Conservation (phyloP, 176 grass and related monocot genomes). For the Ensete glaucum region DNA sequence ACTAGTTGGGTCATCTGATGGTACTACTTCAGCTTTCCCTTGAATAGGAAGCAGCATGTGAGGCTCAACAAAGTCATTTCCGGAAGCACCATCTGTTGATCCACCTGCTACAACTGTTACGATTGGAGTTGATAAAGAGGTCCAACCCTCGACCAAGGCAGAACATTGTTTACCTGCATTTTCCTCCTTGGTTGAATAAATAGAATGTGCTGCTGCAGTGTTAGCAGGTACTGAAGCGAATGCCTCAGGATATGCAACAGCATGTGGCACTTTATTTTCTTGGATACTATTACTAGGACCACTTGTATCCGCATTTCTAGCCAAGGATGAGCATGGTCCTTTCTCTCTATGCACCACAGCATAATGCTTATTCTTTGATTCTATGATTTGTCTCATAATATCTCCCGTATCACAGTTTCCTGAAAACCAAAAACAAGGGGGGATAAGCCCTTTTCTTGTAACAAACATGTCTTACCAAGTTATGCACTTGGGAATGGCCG, state of each 20-base stretch:
- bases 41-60: not conserved
- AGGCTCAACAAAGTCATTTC: not conserved
- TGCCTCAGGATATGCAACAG: conserved; percentile 22
- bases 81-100: not conserved
- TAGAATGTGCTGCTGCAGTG: not conserved
- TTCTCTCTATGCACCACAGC: not conserved
- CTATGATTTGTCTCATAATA: conserved; percentile 33
- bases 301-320: conserved; percentile 4
- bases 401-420: conserved; percentile 11
- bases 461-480: too few species aligned
- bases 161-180: not conserved
- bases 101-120: not conserved
- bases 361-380: conserved; percentile 33
- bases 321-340: not conserved
- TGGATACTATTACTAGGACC: not conserved
- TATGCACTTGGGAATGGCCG: too few species aligned
- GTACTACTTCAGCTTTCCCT: conserved; percentile 1
- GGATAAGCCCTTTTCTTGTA: too few species aligned
- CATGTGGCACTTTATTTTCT: not conserved
- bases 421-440: conserved; percentile 16
- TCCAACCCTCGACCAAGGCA: not conserved
- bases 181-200: not conserved
- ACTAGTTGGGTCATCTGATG: not conserved
- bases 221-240: not conserved
- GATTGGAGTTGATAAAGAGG: not conserved